Percentiles rank a stretch among this genome's conserved stretches.
Evolutionary conservation across 75 land plant species (phyloP).

Genomic region (Cupressus sempervirens): DNA sequence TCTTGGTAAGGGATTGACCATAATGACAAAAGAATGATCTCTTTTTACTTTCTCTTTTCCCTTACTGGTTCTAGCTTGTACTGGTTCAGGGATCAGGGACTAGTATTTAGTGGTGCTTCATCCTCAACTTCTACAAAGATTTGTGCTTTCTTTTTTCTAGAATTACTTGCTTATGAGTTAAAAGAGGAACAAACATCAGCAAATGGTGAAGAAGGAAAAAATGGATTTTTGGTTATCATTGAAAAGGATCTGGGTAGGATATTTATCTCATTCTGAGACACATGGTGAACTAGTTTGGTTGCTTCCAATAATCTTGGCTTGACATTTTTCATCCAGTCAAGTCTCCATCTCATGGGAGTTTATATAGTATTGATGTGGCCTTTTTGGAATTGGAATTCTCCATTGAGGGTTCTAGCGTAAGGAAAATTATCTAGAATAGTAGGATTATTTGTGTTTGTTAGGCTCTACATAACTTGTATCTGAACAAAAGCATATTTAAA

Average conservation of each 20-base stretch:
- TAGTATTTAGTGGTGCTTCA: not conserved
- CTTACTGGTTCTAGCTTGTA: too few species aligned
- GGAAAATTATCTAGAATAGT: not conserved
- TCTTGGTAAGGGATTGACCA: not conserved
- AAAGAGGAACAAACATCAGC: not conserved
- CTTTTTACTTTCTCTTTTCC: accelerated
- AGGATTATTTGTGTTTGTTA: not conserved
- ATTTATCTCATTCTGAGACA: not conserved
- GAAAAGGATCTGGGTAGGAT: not conserved
- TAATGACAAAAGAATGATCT: too few species aligned
- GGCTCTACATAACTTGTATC: not conserved
- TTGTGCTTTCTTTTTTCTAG: not conserved
- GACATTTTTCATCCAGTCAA: not conserved
- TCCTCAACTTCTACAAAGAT: not conserved
- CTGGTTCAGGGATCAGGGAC: not conserved
- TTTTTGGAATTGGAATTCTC: not conserved
- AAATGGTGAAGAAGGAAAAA: not conserved
- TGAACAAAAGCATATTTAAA: not conserved
- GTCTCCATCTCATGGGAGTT: not conserved
- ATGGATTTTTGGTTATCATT: too few species aligned
- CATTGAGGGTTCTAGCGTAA: not conserved
- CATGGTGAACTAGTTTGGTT: not conserved
- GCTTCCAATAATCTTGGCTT: not conserved
- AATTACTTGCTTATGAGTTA: too few species aligned
- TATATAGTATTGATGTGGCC: not conserved